A percentile compares a stretch with the other conserved stretches of the same genome.
These are phyloP conservation scores for Chaetomiaceae sp. DNA, from an alignment of 2,329 filamentous ascomycete genomes.

Conservation along the genomic window DNA sequence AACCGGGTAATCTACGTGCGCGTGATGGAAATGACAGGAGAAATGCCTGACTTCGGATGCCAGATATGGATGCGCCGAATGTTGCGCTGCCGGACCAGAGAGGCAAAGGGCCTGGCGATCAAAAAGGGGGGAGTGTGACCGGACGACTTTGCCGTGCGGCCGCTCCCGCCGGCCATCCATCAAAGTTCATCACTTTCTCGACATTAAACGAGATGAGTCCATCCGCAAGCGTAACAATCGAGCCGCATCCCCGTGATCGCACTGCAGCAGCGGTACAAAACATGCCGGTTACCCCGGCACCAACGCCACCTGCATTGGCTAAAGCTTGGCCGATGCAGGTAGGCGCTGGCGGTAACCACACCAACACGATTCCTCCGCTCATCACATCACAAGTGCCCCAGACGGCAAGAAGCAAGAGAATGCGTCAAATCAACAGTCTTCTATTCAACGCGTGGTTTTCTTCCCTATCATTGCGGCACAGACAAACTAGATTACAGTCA, in stretches of 20 bases:
- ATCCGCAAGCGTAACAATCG: background rate
- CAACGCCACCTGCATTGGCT: background rate
- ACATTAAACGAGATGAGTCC: slow-evolving; percentile 6
- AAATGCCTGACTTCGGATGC: too few relatives aligned
- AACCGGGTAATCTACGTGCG: too few relatives aligned
- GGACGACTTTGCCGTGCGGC: background rate
- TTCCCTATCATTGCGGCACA: too few relatives aligned
- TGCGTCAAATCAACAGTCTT: too few relatives aligned
- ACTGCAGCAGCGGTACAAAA: background rate
- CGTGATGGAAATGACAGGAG: background rate
- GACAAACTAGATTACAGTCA: too few relatives aligned
- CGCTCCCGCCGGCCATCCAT: background rate
- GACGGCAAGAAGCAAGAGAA: too few relatives aligned
- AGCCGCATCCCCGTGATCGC: background rate
- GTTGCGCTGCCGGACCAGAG: too few relatives aligned
- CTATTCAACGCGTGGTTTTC: too few relatives aligned
- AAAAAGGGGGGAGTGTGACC: too few relatives aligned
- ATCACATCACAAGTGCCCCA: background rate
- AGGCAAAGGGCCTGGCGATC: too few relatives aligned
- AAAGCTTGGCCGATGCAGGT: background rate
- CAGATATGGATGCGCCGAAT: too few relatives aligned
- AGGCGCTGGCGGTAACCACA: slow-evolving; percentile 2
- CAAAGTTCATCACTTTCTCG: background rate
- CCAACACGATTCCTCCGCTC: background rate
- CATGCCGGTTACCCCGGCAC: slow-evolving; percentile 1